These are phyloP conservation scores for Lentinula sp. DNA, from an alignment of 768 basidiomycete species.

Conservation along the genomic window DNA sequence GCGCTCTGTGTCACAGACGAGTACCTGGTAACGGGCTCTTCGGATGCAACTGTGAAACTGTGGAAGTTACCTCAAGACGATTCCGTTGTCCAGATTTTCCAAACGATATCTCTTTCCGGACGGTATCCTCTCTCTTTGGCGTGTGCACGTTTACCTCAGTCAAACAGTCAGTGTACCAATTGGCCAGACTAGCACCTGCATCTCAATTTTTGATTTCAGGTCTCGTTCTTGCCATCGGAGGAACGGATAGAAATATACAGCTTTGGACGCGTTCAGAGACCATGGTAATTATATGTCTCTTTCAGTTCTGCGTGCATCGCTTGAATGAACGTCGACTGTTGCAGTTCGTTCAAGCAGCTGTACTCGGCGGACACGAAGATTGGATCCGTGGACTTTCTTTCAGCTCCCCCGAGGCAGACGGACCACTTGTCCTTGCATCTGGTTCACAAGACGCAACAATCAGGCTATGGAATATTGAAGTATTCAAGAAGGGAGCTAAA, in stretches of 20 bases:
- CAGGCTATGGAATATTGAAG: conserved; percentile 84
- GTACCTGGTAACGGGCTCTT: conserved; percentile 70
- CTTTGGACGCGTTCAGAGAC: conserved; percentile 68
- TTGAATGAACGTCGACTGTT: neutral
- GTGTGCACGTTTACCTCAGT: conserved; percentile 56
- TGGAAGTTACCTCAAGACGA: conserved; percentile 38
- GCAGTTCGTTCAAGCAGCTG: conserved; percentile 56
- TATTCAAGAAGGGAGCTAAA: conserved; percentile 27
- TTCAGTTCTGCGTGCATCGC: neutral
- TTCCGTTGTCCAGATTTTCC: conserved; percentile 26
- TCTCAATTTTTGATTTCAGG: conserved; percentile 24
- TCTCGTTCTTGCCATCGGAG: conserved; percentile 70
- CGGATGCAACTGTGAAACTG: conserved; percentile 73
- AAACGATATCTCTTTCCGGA: conserved; percentile 58
- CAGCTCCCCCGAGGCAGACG: conserved; percentile 25
- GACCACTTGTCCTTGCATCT: conserved; percentile 75
- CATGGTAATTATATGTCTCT: conserved; percentile 27
- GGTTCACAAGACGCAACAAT: conserved; percentile 95
- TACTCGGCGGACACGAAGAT: conserved; percentile 85
- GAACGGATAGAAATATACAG: conserved; percentile 76
- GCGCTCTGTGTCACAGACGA: conserved; percentile 47
- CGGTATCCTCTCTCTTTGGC: conserved; percentile 73
- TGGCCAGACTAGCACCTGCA: neutral
- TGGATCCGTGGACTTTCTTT: conserved; percentile 88
- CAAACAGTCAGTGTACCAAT: conserved; percentile 43